Evolutionary conservation across 495 filamentous ascomycete genomes (phyloP).

Genomic region (Penicillium crystallinum): DNA sequence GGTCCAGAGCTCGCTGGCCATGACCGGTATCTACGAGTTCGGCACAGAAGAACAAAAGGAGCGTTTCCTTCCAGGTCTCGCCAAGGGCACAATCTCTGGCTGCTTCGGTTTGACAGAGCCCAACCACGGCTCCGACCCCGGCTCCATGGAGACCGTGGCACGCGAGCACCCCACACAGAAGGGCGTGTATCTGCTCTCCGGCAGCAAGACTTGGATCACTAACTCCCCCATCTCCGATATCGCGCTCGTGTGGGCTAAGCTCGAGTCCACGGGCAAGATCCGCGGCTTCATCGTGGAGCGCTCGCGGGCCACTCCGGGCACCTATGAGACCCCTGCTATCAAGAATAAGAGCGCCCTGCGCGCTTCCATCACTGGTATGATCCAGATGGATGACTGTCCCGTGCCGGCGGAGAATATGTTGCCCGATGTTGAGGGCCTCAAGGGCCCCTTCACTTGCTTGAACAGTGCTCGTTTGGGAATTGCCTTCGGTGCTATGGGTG

Average conservation of each 20-base stretch:
- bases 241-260: conserved; percentile 90
- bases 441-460: conserved; percentile 86
- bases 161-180: conserved; percentile 83
- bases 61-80: conserved; percentile 75
- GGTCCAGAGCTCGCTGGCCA: conserved; percentile 89
- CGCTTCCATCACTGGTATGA: conserved; percentile 96
- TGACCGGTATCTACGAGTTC: conserved; percentile 96
- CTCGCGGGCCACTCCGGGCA: conserved; percentile 73
- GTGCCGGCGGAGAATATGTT: conserved; percentile 93
- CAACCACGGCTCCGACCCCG: conserved; percentile 95
- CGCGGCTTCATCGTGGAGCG: conserved; percentile 89
- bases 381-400: conserved; percentile 85
- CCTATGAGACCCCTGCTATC: conserved; percentile 84
- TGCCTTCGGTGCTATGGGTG: conserved; percentile 88
- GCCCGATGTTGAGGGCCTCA: conserved; percentile 80
- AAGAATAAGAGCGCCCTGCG: conserved; percentile 94
- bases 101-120: conserved; percentile 96
- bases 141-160: conserved; percentile 88
- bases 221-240: conserved; percentile 94
- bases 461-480: conserved; percentile 93
- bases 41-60: conserved; percentile 88
- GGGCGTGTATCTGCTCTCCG: conserved; percentile 74
- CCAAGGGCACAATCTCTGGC: conserved; percentile 79
- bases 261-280: conserved; percentile 86
- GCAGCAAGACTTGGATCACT: conserved; percentile 97